Base-by-base conservation (phyloP, 805 yeast species). In the Starmerella lactis-condensi region DNA sequence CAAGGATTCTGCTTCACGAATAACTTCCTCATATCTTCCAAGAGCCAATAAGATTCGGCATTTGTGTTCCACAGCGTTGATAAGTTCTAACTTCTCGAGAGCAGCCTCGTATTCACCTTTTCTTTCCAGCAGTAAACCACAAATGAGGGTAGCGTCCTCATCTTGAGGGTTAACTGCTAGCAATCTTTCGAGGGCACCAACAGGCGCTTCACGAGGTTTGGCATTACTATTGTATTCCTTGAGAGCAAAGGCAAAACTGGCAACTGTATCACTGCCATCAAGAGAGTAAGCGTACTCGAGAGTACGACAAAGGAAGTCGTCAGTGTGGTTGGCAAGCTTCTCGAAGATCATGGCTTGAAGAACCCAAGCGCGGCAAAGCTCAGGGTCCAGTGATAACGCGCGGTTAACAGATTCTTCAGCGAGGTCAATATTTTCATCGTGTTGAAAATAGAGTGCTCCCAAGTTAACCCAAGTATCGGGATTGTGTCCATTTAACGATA, bases 321-420 rank as follows among this genome's bases (percentile, higher is more conserved):
- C 60, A 4, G 32, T 21, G 12, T 49, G 44, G 13, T 51, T 42
- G 8, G 57, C 60, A 10, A 36, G 34, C 12, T 44, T 31, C 5
- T 36, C 27, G 14, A 52, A 50, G 1, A 71, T 51, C 22, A 85
- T 47, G 0, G 94, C 95, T 45, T 73, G 71, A 1, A 93, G 94
- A 20, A 77, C 50, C 96, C 96, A 89, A 0, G 94, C 67, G 5
- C 59, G 60, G 0, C 77, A 60, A 31, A 62, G 64, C 32, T 72
- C 75, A 3, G 98, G 95, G 2, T 83, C 74, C 9, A 79, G 57
- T 14, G 93, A 70, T 43, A 77, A 85, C 0, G 89, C 75, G 39
- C 79, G 65, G 24, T 61, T 56, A 36, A 76, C 70, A 0, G 91
- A 72, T 37, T 74, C 72, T 26, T 63, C 61, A 0, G 96, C 89